Evolutionary conservation across 768 basidiomycete species (phyloP), one percentile per base, ranked within the genome.

Genomic region (Pulveroboletus sp.): DNA sequence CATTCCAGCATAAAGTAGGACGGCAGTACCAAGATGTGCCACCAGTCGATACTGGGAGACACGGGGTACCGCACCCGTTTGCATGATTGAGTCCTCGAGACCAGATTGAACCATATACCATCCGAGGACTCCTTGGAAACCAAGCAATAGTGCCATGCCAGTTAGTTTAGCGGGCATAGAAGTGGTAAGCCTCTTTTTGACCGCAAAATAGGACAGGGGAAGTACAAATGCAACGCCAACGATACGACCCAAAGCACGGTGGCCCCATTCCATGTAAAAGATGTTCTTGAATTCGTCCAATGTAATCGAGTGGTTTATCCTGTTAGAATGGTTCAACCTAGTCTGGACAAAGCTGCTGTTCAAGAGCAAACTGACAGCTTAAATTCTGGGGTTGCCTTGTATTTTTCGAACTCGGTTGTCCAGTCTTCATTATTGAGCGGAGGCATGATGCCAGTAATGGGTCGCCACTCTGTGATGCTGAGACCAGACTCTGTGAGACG

Each of bases 61-160:
- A 7, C 96, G 85, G 2, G 96, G 94, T 7, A 95, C 87, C 10
- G 89, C 84, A 14, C 85, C 86, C 4, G 79, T 84, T 6, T 84
- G 78, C 71, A 97, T 76, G 46, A 90, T 73, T 10, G 87, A 79
- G 46, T 89, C 81, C 59, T 93, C 88, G 10, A 99, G 75, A 2
- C 96, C 96, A 11, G 93, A 97, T 67, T 94, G 88, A 48, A 99
- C 96, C 96, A 99, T 99, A 74, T 98, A 97, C 96, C 96, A 99
- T 26, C 96, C 96, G 17, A 99, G 76, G 17, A 80, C 76, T 40
- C 96, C 96, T 69, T 99, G 93, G 17, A 82, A 84, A 27, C 93
- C 96, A 44, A 99, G 86, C 30, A 97, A 80, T 0, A 83, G 62
- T 0, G 85, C 87, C 55, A 98, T 77, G 2, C 80, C 84, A 13